Evolutionary conservation across 164 flowering plant genomes (phyloP).

Genomic region (Vitis cinerea): DNA sequence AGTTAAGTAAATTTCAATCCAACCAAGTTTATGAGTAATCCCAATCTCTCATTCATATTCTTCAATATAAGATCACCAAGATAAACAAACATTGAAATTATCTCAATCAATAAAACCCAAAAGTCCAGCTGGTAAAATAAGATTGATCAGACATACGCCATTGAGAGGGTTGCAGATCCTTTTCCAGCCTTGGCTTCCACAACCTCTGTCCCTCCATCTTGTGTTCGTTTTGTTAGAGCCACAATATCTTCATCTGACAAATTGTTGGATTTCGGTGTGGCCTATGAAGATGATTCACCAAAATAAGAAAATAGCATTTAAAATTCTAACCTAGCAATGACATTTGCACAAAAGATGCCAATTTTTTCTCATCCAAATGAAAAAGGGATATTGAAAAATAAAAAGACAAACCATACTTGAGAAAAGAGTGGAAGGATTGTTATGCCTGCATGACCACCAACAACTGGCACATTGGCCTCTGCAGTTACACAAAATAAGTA

Average conservation of each 20-base stretch:
- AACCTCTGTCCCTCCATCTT: slow-evolving; percentile 97
- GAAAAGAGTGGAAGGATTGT: slow-evolving; percentile 97
- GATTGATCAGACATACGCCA: slow-evolving; percentile 76
- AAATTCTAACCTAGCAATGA: neutral
- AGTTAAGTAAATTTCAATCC: no score
- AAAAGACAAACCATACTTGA: slow-evolving; percentile 44
- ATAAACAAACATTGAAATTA: no score
- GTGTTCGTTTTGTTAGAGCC: slow-evolving; percentile 86
- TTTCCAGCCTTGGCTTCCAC: slow-evolving; percentile 99
- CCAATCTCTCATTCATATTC: no score
- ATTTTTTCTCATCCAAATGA: no score
- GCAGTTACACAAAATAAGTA: slow-evolving; percentile 10
- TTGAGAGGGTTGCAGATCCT: slow-evolving; percentile 97
- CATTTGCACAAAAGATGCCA: neutral
- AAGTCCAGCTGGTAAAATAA: no score
- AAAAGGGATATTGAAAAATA: no score
- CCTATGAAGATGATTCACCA: slow-evolving; percentile 37
- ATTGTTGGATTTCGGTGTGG: slow-evolving; percentile 66
- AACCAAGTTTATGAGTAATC: no score
- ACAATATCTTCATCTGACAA: slow-evolving; percentile 61
- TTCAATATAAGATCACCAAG: no score
- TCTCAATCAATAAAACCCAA: no score
- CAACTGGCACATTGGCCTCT: slow-evolving; percentile 93
- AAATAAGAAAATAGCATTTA: neutral
- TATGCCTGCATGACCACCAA: slow-evolving; percentile 98